These are phyloP conservation scores for Coleophoma eucalyptorum DNA, from an alignment of 2,329 filamentous ascomycete genomes.

Conservation along the genomic window DNA sequence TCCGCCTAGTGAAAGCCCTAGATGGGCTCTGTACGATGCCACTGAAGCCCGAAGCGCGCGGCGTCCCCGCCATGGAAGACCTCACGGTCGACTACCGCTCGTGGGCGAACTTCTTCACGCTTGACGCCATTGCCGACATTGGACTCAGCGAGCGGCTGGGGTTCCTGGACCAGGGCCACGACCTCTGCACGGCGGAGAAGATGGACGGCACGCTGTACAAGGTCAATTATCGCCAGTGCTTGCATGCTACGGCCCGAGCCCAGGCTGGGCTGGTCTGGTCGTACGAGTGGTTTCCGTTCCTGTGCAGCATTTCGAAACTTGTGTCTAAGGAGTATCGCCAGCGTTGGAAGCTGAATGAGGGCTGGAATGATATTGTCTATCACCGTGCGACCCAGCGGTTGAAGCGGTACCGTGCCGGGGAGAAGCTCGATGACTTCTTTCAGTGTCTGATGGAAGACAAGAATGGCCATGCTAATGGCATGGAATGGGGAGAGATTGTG, in stretches of 20 bases:
- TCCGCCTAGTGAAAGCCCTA: conserved; percentile 37
- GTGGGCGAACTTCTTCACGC: conserved; percentile 52
- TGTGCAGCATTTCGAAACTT: conserved; percentile 42
- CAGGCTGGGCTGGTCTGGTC: conserved; percentile 46
- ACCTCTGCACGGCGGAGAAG: conserved; percentile 36
- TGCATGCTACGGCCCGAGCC: conserved; percentile 46
- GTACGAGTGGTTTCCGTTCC: conserved; percentile 44
- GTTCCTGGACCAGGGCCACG: conserved; percentile 45
- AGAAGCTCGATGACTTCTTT: conserved; percentile 58
- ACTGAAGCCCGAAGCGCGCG: conserved; percentile 7
- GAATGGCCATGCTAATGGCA: conserved; percentile 33
- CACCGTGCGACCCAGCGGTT: conserved; percentile 40
- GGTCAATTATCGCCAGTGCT: conserved; percentile 42
- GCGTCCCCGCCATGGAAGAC: conserved; percentile 29
- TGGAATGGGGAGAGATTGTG: conserved; percentile 55
- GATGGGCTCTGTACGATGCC: conserved; percentile 35
- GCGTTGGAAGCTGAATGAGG: conserved; percentile 34
- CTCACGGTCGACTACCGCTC: conserved; percentile 44
- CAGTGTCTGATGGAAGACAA: conserved; percentile 47
- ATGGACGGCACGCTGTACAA: conserved; percentile 42
- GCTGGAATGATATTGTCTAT: conserved; percentile 43
- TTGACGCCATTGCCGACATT: conserved; percentile 54
- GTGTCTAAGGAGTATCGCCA: conserved; percentile 37
- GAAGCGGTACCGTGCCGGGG: conserved; percentile 42
- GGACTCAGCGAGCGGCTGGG: conserved; percentile 46